Evolutionary conservation across 139 green algal species (phyloP), one percentile per base, ranked within the genome.

Genomic region (Picocystis salinarum): DNA sequence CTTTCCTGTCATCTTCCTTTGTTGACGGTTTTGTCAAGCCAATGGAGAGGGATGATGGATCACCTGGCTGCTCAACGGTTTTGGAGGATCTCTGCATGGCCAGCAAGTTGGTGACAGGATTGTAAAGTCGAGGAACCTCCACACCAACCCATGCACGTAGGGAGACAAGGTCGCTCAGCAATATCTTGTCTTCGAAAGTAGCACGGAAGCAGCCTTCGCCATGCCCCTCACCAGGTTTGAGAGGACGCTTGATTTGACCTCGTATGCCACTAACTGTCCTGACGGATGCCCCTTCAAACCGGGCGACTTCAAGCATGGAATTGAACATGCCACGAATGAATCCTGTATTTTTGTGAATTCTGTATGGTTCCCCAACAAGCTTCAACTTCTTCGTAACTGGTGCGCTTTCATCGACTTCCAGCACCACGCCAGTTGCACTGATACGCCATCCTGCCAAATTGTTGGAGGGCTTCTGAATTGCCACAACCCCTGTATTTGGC

Each of bases 251-350:
- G 44, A 96, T 79, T 23, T 79, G 91, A n/a, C 85, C 85, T 4
- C 86, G 57, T 29, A 96, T 90, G 50, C 85, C 85, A 20, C 57
- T 76, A 11, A 93, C 85, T 2, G 87, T 96, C 24, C 74, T 71
- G 2, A 98, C 53, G 4, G 58, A 39, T 0, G 86, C 86, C 23
- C 88, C 86, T 67, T 91, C 73, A 49, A 92, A 93, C 36, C 74
- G 77, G 17, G 73, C 56, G 1, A 74, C 79, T 61, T 90, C 79
- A 33, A 88, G 60, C 28, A 59, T 29, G 33, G 49, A 76, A 54
- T 70, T 91, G 72, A 96, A 96, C 85, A 96, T 92, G 55, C 76
- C 81, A 23, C 61, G 59, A 7, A 98, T 50, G 55, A 95, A 98
- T 9, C 82, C 84, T 0, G 81, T 96, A 74, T 94, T 68, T 33